Percentiles rank a stretch among this genome's conserved stretches.
Conservation (phyloP, 1,284 basidiomycete genomes). For the Xanthoconium separans region DNA sequence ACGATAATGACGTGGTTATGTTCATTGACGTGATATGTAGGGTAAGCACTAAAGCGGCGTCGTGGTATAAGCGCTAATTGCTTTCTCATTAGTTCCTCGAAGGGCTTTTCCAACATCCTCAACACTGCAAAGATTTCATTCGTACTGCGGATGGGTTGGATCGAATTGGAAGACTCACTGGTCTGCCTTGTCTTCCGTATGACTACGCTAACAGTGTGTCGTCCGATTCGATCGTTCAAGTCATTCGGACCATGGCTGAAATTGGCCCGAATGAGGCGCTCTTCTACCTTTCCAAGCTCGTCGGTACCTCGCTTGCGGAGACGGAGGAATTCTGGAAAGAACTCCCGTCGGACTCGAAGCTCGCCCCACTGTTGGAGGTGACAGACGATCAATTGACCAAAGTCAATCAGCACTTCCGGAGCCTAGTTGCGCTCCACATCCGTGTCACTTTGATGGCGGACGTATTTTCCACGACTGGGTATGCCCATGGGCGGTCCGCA, state of each 20-base stretch:
- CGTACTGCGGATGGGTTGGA: conserved; percentile 72
- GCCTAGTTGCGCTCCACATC: conserved; percentile 76
- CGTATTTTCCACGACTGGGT: conserved; percentile 84
- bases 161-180: conserved; percentile 74
- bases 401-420: conserved; percentile 73
- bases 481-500: conserved; percentile 78
- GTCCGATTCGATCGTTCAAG: conserved; percentile 83
- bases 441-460: conserved; percentile 86
- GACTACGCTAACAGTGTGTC: conserved; percentile 84
- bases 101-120: conserved; percentile 89
- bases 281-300: conserved; percentile 67
- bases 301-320: conserved; percentile 69
- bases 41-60: conserved; percentile 40
- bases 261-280: conserved; percentile 80
- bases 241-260: conserved; percentile 88
- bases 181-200: conserved; percentile 86
- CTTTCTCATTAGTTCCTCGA: conserved; percentile 71
- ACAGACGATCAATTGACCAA: conserved; percentile 46
- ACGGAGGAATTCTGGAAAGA: conserved; percentile 74
- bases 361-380: conserved; percentile 57
- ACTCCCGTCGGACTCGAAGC: conserved; percentile 52
- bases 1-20: conserved; percentile 73
- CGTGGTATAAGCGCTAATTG: conserved; percentile 7
- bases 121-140: conserved; percentile 92
- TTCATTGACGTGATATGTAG: conserved; percentile 77